These are phyloP conservation scores for Rhodotorula babjevae DNA, from an alignment of 768 basidiomycete genomes.

Conservation along the genomic window DNA sequence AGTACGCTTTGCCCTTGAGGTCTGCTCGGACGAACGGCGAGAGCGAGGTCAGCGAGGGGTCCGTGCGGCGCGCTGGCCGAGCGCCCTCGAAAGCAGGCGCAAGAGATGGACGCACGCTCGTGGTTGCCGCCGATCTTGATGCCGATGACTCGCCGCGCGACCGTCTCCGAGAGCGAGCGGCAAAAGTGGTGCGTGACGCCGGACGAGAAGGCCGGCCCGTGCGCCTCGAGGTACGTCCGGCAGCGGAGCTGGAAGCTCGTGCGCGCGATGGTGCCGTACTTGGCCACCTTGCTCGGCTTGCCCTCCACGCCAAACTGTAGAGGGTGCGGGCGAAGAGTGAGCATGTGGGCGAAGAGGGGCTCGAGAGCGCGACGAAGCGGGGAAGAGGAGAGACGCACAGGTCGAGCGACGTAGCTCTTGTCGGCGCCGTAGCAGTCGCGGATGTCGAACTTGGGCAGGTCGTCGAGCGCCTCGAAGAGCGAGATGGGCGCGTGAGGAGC, in stretches of 20 bases:
- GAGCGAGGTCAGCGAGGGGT: neutral
- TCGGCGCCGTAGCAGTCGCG: neutral
- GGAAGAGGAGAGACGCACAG: neutral
- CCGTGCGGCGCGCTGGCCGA: too few relatives aligned
- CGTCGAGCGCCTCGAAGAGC: neutral
- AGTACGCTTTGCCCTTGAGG: neutral
- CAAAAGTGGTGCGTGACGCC: constrained; percentile 15
- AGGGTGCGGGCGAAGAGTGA: neutral
- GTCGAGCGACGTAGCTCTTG: neutral
- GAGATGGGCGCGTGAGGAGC: constrained; percentile 3
- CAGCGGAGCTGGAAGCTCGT: neutral
- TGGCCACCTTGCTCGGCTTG: neutral
- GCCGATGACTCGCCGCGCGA: neutral
- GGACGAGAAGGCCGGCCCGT: neutral
- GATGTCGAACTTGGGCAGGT: neutral
- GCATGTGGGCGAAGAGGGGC: too few relatives aligned
- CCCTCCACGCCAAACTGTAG: neutral
- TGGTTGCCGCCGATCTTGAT: neutral
- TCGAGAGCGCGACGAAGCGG: too few relatives aligned
- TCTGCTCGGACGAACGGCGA: neutral
- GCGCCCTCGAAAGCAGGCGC: neutral
- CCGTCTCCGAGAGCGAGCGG: neutral
- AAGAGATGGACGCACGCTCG: neutral
- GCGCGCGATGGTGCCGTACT: neutral
- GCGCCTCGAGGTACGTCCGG: neutral